Base-by-base conservation (phyloP, 768 basidiomycete genomes). In the Collybiopsis confluens region DNA sequence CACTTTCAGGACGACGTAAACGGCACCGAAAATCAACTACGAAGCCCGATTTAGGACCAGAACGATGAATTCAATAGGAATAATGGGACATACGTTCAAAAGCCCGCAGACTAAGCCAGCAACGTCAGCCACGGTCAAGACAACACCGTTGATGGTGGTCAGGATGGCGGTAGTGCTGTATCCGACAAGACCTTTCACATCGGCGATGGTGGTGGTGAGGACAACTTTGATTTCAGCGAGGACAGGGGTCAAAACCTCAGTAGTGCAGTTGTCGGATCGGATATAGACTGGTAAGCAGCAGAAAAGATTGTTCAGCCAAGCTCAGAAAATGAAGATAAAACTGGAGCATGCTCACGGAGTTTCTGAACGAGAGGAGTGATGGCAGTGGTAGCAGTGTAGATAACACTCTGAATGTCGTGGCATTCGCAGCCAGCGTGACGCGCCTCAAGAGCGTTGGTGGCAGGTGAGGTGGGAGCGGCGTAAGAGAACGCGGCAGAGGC, bases 401-500 rank as follows among this genome's bases (percentile, higher is more conserved):
- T 54, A 23, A 54, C 27, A 16, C 46, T 35, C 33, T 41, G 40
- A 23, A 54, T 42, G 10, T 47, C 40, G n/a, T 33, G 33, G 54
- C 52, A 54, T 13, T 23, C 53, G 48, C 53, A 50, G 26, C 30
- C 13, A 13, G 5, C 5, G 30, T 33, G 30, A 13, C 52, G 56
- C 13, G 45, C 52, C 16, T 54, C 52, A 18, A 57, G 24, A 41
- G 42, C 51, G 3, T 23, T 35, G 8, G 46, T 15, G 27, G 28
- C 40, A 46, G 46, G 45, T 27, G 47, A 7, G 35, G 40, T n/a
- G 35, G 56, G 56, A 24, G 56, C 56, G 16, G 56, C 56, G 37
- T 41, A 46, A 6, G 45, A 40, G 56, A 54, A 47, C 2, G 56
- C 56, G 26, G 56, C 56, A 40, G 33, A 58, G 47, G 45, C 47